Evolutionary conservation across 2,329 filamentous ascomycete genomes (phyloP), one percentile per base, ranked within the genome.

Genomic region (Trichophyton mentagrophytes): DNA sequence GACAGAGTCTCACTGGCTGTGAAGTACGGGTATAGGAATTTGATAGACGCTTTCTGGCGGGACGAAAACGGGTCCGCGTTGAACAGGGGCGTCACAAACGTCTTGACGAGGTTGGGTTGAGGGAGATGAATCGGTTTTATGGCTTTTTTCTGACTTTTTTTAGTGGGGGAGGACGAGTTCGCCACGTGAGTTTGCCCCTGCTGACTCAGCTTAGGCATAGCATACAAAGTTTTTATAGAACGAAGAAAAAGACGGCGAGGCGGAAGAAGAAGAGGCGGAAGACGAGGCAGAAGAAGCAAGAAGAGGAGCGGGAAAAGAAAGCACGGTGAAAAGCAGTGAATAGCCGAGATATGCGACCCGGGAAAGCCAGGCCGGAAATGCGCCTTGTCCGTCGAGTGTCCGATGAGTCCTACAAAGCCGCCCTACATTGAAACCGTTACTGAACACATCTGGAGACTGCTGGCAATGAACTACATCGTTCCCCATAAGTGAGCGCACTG

Each of bases 1-100:
- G 77, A 66, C 60, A 49, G 60, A 38, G 33, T 17, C 4, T 44
- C 36, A 44, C 27, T 55, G n/a, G 33, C 11, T 38, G 27, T n/a
- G 20, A 20, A 7, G 51, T 27, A 55, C 6, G 33, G 4, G 5
- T 17, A 6, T 36, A 55, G 9, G 1, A n/a, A 17, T 2, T 17
- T 13, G 7, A 17, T 27, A 55, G 51, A 38, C 11, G 33, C 20
- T 22, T 49, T 7, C 8, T 25, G 6, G 22, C 25, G 25, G 1
- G 5, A 1, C 46, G 9, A 7, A 17, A n/a, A 6, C 2, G n/a
- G 17, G 40, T 44, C 7, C 40, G 40, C n/a, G n/a, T 6, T 44
- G n/a, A 17, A 20, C 40, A n/a, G 40, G 46, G 17, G n/a, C 20
- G 11, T 53, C 22, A 15, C 15, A 17, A 3, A 3, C 11, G n/a